These are phyloP conservation scores for Neurospora sp. DNA, from an alignment of 495 filamentous ascomycete species.

Conservation along the genomic window DNA sequence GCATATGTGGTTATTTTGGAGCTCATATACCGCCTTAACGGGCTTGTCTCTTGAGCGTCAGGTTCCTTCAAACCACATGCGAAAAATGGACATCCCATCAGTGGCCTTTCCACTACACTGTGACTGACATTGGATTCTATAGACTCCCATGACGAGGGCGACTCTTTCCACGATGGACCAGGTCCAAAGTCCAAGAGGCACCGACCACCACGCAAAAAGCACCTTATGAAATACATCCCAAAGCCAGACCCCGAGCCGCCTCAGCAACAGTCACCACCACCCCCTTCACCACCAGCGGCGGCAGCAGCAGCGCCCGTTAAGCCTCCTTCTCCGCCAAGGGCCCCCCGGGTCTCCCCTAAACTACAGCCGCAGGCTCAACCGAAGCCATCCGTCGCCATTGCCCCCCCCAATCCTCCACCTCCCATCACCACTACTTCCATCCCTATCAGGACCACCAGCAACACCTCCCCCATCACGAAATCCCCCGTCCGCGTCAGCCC, in stretches of 20 bases:
- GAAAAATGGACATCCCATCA: not conserved
- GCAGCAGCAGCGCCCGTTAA: not conserved
- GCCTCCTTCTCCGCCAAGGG: not conserved
- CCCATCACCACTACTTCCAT: not conserved
- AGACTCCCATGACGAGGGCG: not conserved
- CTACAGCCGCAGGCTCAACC: not conserved
- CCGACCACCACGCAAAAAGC: not conserved
- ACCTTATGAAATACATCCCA: not conserved
- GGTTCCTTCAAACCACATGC: not conserved
- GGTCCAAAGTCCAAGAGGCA: not conserved
- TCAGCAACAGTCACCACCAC: constrained; percentile 3
- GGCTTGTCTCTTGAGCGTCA: not conserved
- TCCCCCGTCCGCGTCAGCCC: constrained; percentile 1
- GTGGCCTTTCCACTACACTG: not conserved
- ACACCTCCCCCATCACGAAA: not conserved
- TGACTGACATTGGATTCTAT: not conserved
- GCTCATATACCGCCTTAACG: not conserved
- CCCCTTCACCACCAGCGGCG: not conserved
- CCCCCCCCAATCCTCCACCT: not conserved
- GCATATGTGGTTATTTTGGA: not conserved
- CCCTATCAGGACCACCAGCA: not conserved
- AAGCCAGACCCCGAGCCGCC: not conserved
- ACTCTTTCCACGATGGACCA: not conserved
- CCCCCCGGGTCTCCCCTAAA: not conserved
- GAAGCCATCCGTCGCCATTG: not conserved